Evolutionary conservation across 176 grass and related monocot genomes (phyloP).

Genomic region (Musa acuminata): DNA sequence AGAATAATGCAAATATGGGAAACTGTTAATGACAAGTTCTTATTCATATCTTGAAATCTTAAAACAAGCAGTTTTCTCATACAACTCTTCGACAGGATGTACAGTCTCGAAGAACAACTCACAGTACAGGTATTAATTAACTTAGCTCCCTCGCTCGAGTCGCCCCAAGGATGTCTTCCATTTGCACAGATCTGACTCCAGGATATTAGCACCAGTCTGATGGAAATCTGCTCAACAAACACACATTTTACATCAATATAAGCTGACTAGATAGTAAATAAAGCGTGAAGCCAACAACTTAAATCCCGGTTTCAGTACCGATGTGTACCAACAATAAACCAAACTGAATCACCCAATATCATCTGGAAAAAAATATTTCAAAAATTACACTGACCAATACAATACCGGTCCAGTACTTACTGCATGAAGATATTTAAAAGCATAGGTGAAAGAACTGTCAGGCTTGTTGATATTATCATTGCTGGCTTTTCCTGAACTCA

Average conservation of each 20-base stretch:
- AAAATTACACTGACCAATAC: no score
- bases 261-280: not conserved
- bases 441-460: no score
- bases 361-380: no score
- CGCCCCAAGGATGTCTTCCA: not conserved
- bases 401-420: no score
- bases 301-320: no score
- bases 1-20: not conserved
- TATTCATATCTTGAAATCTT: not conserved
- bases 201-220: no score
- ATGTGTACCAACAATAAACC: no score
- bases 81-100: not conserved
- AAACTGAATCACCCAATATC: no score
- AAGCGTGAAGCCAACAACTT: no score
- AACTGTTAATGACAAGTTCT: not conserved
- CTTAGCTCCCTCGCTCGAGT: not conserved
- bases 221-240: not conserved
- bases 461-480: conserved; percentile 18
- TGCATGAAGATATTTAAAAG: no score
- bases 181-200: not conserved
- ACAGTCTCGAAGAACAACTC: not conserved
- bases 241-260: not conserved
- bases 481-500: conserved; percentile 46
- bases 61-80: not conserved
- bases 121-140: not conserved